Evolutionary conservation across 208 protist genomes (phyloP).

Genomic region (Acanthamoeba quina): DNA sequence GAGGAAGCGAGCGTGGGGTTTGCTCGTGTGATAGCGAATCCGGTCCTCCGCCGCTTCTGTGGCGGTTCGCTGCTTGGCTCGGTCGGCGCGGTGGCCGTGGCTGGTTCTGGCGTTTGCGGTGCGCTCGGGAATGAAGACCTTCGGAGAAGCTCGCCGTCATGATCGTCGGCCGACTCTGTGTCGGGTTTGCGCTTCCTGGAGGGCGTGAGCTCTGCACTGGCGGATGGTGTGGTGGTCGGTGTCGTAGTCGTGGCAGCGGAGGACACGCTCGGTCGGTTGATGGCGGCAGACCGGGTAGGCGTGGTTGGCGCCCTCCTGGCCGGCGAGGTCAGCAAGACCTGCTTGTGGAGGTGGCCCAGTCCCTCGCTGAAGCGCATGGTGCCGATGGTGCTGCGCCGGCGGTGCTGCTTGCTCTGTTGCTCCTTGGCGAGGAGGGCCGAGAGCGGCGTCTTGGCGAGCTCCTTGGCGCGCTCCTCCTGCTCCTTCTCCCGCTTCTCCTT

Average conservation of each 20-base stretch:
- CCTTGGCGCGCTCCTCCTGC: conserved; percentile 44
- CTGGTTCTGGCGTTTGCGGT: background rate
- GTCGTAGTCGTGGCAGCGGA: background rate
- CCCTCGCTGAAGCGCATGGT: conserved; percentile 23
- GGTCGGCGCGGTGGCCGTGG: background rate
- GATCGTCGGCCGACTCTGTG: background rate
- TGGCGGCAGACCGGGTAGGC: background rate
- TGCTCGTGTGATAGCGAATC: conserved; percentile 5
- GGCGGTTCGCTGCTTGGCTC: conserved; percentile 47
- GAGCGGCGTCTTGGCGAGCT: conserved; percentile 55
- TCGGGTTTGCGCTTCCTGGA: background rate
- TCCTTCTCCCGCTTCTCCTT: conserved; percentile 46
- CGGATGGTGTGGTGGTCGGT: background rate
- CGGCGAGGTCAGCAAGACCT: conserved; percentile 1
- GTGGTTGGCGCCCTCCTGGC: background rate
- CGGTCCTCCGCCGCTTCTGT: conserved; percentile 6
- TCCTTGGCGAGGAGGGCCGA: conserved; percentile 7
- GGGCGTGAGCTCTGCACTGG: background rate
- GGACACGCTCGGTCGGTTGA: background rate
- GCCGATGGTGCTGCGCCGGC: conserved; percentile 7
- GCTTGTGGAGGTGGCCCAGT: conserved; percentile 3
- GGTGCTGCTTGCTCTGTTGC: conserved; percentile 9
- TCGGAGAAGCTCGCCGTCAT: background rate
- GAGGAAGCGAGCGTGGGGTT: background rate
- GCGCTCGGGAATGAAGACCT: background rate